Conservation (phyloP, 305 asterid genomes). For the Ajuga reptans region DNA sequence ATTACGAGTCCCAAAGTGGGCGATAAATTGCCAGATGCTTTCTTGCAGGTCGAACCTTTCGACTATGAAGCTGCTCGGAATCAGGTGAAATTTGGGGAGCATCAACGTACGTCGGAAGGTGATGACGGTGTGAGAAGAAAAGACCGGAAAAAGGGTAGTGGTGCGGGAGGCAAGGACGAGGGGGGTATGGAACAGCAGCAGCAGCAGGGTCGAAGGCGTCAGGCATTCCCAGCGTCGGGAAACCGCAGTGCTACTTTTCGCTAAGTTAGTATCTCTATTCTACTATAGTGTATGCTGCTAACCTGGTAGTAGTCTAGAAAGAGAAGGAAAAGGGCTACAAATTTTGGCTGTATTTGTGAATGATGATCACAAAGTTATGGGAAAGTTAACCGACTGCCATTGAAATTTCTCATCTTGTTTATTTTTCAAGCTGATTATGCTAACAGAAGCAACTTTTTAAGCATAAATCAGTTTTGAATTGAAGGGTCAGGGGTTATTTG, state of each 20-base stretch:
- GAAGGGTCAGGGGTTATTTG: too few species aligned
- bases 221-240: conserved; percentile 91
- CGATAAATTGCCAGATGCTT: conserved; percentile 22
- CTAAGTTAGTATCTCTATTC: conserved; percentile 8
- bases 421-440: too few species aligned
- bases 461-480: too few species aligned
- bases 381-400: too few species aligned
- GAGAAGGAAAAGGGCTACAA: background rate
- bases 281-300: conserved; percentile 14
- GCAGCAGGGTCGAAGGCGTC: conserved; percentile 79
- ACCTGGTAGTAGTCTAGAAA: background rate
- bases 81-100: conserved; percentile 42
- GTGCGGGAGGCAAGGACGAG: conserved; percentile 27
- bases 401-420: too few species aligned
- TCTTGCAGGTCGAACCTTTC: conserved; percentile 48
- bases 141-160: conserved; percentile 36
- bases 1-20: conserved; percentile 20
- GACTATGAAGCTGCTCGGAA: conserved; percentile 70
- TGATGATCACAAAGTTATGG: background rate
- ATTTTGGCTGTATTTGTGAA: background rate
- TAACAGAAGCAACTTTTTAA: too few species aligned
- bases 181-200: conserved; percentile 31
- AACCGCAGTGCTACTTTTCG: conserved; percentile 85
- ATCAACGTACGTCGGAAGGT: conserved; percentile 13
- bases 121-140: conserved; percentile 28